Conservation (phyloP, 305 asterid genomes). For the Fraxinus platypoda region DNA sequence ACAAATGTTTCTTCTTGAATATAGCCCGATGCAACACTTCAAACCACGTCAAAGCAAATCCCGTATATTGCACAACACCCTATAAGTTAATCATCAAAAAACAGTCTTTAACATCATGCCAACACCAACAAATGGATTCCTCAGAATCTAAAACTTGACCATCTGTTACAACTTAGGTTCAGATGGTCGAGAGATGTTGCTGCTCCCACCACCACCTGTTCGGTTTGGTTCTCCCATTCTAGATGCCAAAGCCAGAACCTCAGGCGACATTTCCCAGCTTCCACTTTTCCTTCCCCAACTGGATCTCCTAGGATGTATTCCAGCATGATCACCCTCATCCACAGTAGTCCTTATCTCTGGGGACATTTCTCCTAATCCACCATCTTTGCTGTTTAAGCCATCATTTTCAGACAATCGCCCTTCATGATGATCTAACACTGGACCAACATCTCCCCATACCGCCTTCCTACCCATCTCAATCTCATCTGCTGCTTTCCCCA, state of each 20-base stretch:
- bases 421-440: slow-evolving; percentile 54
- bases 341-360: slow-evolving; percentile 83
- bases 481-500: slow-evolving; percentile 81
- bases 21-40: slow-evolving; percentile 16
- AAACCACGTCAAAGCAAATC: slow-evolving; percentile 22
- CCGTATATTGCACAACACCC: slow-evolving; percentile 31
- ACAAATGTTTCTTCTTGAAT: slow-evolving; percentile 26
- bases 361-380: slow-evolving; percentile 53
- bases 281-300: slow-evolving; percentile 95
- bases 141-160: not conserved
- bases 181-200: slow-evolving; percentile 39
- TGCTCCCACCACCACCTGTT: slow-evolving; percentile 45
- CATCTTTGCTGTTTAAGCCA: slow-evolving; percentile 47
- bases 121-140: slow-evolving; percentile 11
- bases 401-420: slow-evolving; percentile 64
- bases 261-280: slow-evolving; percentile 98
- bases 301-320: slow-evolving; percentile 71
- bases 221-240: slow-evolving; percentile 69
- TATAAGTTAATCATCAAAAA: slow-evolving; percentile 35
- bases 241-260: slow-evolving; percentile 82
- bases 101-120: slow-evolving; percentile 22
- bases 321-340: slow-evolving; percentile 76
- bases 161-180: slow-evolving; percentile 35
- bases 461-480: slow-evolving; percentile 95
- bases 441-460: slow-evolving; percentile 78